Percentiles rank a stretch among this genome's conserved stretches.
phyloP scores from a whole-genome alignment of 306 rosid genomes.

The Quercus agrifolia region DNA sequence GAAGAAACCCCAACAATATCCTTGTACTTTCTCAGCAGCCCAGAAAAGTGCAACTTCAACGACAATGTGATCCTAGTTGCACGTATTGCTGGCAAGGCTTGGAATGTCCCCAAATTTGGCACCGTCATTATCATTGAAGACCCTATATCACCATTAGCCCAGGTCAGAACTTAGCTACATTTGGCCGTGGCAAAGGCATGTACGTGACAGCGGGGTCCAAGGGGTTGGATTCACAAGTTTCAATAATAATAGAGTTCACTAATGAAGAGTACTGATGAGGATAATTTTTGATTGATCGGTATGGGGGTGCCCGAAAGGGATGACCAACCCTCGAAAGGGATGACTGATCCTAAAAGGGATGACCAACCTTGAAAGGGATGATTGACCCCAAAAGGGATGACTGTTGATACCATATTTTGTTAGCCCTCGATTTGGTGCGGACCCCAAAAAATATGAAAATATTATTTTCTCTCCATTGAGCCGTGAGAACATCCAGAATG shows the following conservation, averaged over 20 bases:
- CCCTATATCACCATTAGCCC: conserved; percentile 8
- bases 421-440: rapidly evolving
- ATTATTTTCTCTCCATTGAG: no score
- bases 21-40: conserved; percentile 6
- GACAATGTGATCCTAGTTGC: conserved; percentile 13
- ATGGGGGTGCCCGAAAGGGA: no score
- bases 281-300: no score
- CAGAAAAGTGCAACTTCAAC: neutral
- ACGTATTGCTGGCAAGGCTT: conserved; percentile 3
- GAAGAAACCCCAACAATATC: conserved; percentile 12
- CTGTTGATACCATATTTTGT: no score
- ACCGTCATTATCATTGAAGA: conserved; percentile 4
- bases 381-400: no score
- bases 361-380: no score
- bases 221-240: neutral
- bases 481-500: no score
- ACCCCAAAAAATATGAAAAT: no score
- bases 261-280: neutral
- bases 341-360: no score
- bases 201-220: neutral
- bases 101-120: conserved; percentile 9
- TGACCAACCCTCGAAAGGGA: no score
- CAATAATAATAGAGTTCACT: conserved; percentile 17
- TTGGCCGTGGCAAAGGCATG: conserved; percentile 16
- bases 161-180: neutral